Evolutionary conservation across 1,284 basidiomycete species (phyloP), one percentile per base, ranked within the genome.

Genomic region (Ustilago loliicola): DNA sequence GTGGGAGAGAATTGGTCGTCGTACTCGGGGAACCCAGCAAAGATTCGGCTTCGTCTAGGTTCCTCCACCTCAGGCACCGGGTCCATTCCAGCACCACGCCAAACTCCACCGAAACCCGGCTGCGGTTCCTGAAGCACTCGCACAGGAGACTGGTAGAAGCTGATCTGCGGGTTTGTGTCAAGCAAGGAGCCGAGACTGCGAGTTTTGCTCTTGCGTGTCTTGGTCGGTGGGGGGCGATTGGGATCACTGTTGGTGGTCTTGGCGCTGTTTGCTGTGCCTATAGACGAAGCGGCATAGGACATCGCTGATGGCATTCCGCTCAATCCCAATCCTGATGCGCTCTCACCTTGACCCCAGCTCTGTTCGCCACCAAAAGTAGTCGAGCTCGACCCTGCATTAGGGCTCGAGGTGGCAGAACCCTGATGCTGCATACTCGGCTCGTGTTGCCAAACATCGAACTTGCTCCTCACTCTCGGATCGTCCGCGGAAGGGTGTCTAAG

Each of bases 131-230:
- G 61, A 8, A 72, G 56, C 17, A 69, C 57, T 15, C 78, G 61
- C 23, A 80, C 72, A 45, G 79, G 77, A 11, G 73, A 77, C 23
- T 77, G 77, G 58, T 73, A 80, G 66, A 79, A 77, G 47, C 61
- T 63, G 32, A 80, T 56, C 45, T 77, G 55, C 6, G 79, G 79
- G 29, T 79, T 65, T 8, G 62, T 65, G 36, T 76, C 65, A 36
- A 80, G 60, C 55, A 79, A 32, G 19, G 69, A 58, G 21, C 66
- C 77, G 3, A 80, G 50, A 51, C 67, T 67, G 34, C 70, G 61
- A 4, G 69, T 66, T 40, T 71, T 72, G 59, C 61, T 65, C 57
- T 73, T 70, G 55, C 65, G 70, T n/a, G 52, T 36, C 50, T 55
- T 65, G 60, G 36, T 57, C 19, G 69, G 62, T 9, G 74, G 69